These are phyloP conservation scores for Vitis cinerea DNA, from an alignment of 164 flowering plant species.

Conservation along the genomic window DNA sequence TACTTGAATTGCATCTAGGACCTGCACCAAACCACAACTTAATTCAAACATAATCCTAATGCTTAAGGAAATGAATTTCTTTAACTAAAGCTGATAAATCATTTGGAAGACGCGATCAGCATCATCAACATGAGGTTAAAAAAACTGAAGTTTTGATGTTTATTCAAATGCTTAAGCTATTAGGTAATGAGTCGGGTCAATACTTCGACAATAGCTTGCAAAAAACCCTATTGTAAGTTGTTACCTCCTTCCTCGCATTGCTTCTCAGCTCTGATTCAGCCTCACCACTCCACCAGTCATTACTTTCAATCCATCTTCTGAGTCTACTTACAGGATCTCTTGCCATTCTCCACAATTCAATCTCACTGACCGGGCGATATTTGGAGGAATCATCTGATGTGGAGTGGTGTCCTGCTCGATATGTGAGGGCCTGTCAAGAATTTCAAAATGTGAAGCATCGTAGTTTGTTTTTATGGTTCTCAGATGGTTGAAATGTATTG, in stretches of 20 bases:
- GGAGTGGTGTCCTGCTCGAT: slow-evolving; percentile 91
- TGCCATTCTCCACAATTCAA: slow-evolving; percentile 69
- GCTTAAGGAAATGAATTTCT: too few species aligned
- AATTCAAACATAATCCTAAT: too few species aligned
- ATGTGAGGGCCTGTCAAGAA: slow-evolving; percentile 70
- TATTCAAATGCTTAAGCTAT: too few species aligned
- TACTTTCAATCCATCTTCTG: slow-evolving; percentile 75
- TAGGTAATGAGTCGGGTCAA: too few species aligned
- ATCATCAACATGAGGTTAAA: too few species aligned
- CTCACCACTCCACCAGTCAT: slow-evolving; percentile 76
- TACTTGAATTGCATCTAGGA: slow-evolving; percentile 42
- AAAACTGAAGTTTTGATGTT: too few species aligned
- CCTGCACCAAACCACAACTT: slow-evolving; percentile 16
- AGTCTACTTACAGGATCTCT: slow-evolving; percentile 66
- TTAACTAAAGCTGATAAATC: too few species aligned
- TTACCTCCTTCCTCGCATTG: slow-evolving; percentile 64
- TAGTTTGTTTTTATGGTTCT: not conserved
- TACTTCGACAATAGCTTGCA: too few species aligned
- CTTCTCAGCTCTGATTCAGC: slow-evolving; percentile 60
- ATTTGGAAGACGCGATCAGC: too few species aligned
- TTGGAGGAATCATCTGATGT: slow-evolving; percentile 97
- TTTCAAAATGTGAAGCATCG: not conserved
- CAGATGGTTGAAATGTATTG: too few species aligned
- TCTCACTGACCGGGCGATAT: slow-evolving; percentile 74
- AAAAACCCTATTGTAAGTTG: too few species aligned